Evolutionary conservation across 1,139 yeast species (phyloP).

Genomic region (Taphrina communis): DNA sequence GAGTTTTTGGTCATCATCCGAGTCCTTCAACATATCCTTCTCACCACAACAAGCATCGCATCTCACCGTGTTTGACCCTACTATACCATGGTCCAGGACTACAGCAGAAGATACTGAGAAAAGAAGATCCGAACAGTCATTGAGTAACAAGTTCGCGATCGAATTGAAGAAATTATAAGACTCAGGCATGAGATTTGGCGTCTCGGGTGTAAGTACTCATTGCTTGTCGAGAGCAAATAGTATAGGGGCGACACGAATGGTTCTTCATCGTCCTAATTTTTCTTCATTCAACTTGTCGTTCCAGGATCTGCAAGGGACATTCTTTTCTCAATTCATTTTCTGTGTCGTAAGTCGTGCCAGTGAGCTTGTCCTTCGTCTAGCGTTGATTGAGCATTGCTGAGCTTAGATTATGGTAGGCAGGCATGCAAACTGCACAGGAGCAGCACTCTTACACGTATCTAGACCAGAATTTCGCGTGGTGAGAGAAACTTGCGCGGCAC

Average conservation of each 20-base stretch:
- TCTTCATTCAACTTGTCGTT: background rate
- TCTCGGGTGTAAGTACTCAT: slow-evolving; percentile 39
- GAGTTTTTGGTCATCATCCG: slow-evolving; percentile 38
- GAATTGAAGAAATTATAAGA: background rate
- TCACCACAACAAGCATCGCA: background rate
- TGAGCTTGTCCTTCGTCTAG: no score
- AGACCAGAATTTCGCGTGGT: background rate
- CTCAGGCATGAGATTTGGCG: slow-evolving; percentile 38
- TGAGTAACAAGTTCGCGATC: background rate
- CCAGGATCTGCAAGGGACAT: background rate
- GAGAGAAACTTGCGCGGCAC: slow-evolving; percentile 5
- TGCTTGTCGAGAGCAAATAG: slow-evolving; percentile 33
- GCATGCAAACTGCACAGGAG: no score
- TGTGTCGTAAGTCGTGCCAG: no score
- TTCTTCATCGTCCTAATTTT: slow-evolving; percentile 20
- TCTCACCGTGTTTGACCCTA: no score
- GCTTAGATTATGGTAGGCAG: no score
- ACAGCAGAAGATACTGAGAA: slow-evolving; percentile 5
- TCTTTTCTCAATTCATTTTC: slow-evolving; percentile 4
- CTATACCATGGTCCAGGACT: background rate
- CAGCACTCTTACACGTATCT: background rate
- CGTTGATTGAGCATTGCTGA: no score
- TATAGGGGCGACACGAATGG: slow-evolving; percentile 38
- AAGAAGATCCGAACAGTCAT: slow-evolving; percentile 3
- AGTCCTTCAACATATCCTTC: background rate